These are phyloP conservation scores for Globisporangium barbulae DNA, from an alignment of 352 stramenopile genomes.

Conservation along the genomic window DNA sequence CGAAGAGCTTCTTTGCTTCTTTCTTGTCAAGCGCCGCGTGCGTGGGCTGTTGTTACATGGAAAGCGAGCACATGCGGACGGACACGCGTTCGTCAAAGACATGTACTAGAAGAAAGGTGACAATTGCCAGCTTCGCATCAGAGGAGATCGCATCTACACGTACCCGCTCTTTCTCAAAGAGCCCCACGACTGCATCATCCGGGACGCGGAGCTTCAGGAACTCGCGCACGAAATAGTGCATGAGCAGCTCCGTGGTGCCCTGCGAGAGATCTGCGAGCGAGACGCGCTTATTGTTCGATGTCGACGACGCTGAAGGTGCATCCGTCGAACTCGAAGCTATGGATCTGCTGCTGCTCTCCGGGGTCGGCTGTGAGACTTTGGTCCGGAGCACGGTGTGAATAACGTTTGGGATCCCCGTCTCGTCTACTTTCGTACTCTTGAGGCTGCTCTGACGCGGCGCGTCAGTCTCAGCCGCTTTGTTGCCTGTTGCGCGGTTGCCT, in stretches of 20 bases:
- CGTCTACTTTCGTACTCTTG: constrained; percentile 3
- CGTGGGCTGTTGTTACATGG: background rate
- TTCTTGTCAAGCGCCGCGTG: constrained; percentile 12
- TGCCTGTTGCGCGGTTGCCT: background rate
- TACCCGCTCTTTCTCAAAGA: constrained; percentile 45
- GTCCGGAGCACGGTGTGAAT: constrained; percentile 15
- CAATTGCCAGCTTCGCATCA: background rate
- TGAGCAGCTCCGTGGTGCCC: constrained; percentile 23
- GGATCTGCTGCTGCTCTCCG: background rate
- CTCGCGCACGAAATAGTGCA: constrained; percentile 59
- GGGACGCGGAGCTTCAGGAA: constrained; percentile 48
- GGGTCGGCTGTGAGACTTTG: constrained; percentile 4
- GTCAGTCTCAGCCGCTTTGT: background rate
- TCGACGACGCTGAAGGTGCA: background rate
- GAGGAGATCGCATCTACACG: background rate
- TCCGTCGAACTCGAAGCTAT: background rate
- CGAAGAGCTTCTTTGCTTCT: constrained; percentile 14
- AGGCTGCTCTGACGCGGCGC: background rate
- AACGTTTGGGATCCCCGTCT: constrained; percentile 8
- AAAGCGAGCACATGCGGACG: background rate
- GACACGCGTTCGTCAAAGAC: background rate
- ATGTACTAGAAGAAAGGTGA: background rate
- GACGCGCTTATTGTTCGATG: constrained; percentile 12
- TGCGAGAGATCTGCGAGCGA: background rate
- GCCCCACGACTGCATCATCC: constrained; percentile 26